phyloP scores from a whole-genome alignment of 306 rosid genomes.

The Lupinus albus region DNA sequence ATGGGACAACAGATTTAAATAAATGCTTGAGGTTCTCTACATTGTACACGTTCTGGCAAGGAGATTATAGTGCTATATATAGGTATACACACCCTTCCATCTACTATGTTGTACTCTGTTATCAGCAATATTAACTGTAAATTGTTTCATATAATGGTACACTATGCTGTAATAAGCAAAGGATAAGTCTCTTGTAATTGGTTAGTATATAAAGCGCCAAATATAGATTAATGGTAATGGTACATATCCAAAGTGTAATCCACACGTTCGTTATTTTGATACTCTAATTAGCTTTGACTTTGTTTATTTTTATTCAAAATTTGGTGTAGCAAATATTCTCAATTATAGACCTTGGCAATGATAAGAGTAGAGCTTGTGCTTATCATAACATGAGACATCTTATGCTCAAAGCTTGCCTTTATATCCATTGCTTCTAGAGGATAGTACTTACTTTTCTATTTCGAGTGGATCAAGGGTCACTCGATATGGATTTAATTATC shows the following conservation, averaged over 20 bases:
- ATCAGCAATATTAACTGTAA: not conserved
- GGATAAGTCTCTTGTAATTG: conserved; percentile 4
- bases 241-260: conserved; percentile 15
- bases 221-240: not conserved
- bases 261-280: conserved; percentile 2
- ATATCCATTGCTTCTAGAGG: not conserved
- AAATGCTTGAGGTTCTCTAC: not conserved
- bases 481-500: too few species aligned
- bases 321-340: conserved; percentile 11
- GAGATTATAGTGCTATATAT: conserved; percentile 19
- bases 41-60: conserved; percentile 1
- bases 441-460: not conserved
- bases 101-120: conserved; percentile 1
- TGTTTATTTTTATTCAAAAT: not conserved
- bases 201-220: not conserved
- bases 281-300: conserved; percentile 1
- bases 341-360: conserved; percentile 13
- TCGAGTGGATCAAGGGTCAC: too few species aligned
- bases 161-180: conserved; percentile 6
- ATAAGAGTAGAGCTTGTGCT: not conserved
- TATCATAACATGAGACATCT: not conserved
- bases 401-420: not conserved
- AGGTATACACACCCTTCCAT: conserved; percentile 9
- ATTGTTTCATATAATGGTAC: conserved; percentile 21
- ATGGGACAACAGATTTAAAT: too few species aligned